A percentile compares a stretch with the other conserved stretches of the same genome.
Evolutionary conservation across 192 early-diverging fungal genomes (phyloP).

Genomic region (Backusella psychrophila): DNA sequence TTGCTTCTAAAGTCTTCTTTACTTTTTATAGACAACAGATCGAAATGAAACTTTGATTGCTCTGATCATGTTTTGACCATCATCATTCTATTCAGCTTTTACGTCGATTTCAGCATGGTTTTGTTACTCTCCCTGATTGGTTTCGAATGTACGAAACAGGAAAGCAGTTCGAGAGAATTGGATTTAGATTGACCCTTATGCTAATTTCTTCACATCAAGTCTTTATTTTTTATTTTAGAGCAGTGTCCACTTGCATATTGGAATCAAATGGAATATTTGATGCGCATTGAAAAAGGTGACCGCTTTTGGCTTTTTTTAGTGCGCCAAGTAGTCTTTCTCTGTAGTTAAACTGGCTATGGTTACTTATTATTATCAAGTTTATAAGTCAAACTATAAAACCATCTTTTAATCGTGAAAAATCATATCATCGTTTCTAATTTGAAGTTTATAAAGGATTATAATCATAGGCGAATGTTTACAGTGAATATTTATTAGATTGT

Average conservation of each 20-base stretch:
- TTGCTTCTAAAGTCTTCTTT: neutral
- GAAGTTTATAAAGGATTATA: neutral
- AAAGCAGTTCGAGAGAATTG: neutral
- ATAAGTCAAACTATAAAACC: neutral
- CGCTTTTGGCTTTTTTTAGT: neutral
- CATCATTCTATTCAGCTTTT: neutral
- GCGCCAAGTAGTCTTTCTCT: neutral
- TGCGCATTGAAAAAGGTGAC: neutral
- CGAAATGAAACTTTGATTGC: neutral
- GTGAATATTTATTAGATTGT: constrained; percentile 3
- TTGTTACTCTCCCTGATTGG: neutral
- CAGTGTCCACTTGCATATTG: neutral
- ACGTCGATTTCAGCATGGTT: neutral
- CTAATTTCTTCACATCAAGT: neutral
- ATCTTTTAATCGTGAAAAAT: neutral
- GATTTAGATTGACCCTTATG: neutral
- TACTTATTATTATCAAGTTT: neutral
- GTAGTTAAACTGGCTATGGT: neutral
- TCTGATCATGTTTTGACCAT: neutral
- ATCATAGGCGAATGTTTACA: neutral
- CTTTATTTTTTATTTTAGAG: neutral
- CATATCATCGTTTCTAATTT: neutral
- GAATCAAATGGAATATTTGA: neutral
- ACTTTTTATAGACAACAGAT: neutral
- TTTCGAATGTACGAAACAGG: neutral